Evolutionary conservation across 495 filamentous ascomycete genomes (phyloP).

Genomic region (Extremus antarcticus): DNA sequence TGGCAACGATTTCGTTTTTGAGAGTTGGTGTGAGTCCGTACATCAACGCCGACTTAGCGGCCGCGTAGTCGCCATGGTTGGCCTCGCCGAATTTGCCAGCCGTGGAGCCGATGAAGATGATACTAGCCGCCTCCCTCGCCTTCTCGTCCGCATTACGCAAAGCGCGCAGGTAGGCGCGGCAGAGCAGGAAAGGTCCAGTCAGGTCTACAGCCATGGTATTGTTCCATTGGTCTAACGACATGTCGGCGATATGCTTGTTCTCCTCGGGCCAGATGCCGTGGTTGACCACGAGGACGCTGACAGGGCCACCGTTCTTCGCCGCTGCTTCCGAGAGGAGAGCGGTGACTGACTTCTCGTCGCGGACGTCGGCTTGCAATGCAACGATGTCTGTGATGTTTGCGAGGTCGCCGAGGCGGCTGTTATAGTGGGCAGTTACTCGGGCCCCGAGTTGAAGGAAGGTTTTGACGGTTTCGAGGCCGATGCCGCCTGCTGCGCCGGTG

Average conservation of each 20-base stretch:
- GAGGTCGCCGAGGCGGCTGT: slow-evolving; percentile 9
- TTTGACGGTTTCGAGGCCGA: slow-evolving; percentile 12
- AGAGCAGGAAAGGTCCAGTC: slow-evolving; percentile 17
- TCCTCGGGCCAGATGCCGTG: slow-evolving; percentile 16
- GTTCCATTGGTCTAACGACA: slow-evolving; percentile 14
- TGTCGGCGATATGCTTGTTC: slow-evolving; percentile 13
- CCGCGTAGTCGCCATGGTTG: slow-evolving; percentile 19
- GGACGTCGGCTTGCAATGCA: slow-evolving; percentile 15
- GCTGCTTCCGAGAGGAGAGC: slow-evolving; percentile 7
- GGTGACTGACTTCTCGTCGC: slow-evolving; percentile 7
- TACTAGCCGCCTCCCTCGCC: slow-evolving; percentile 4
- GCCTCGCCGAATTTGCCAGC: slow-evolving; percentile 20
- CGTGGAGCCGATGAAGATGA: slow-evolving; percentile 19
- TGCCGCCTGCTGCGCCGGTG: slow-evolving; percentile 15
- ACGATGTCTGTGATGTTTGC: background rate
- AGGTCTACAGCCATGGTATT: slow-evolving; percentile 19
- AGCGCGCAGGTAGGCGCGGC: slow-evolving; percentile 6
- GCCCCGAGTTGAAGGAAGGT: slow-evolving; percentile 13
- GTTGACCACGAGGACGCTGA: slow-evolving; percentile 15
- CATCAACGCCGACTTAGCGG: slow-evolving; percentile 16
- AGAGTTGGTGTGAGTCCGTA: slow-evolving; percentile 18
- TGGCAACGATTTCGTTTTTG: slow-evolving; percentile 20
- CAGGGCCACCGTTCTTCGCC: slow-evolving; percentile 9
- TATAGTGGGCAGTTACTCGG: slow-evolving; percentile 17
- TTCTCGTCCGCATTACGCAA: background rate